phyloP scores from a whole-genome alignment of 2,329 filamentous ascomycete species.

The Aspergillus hiratsukae region DNA sequence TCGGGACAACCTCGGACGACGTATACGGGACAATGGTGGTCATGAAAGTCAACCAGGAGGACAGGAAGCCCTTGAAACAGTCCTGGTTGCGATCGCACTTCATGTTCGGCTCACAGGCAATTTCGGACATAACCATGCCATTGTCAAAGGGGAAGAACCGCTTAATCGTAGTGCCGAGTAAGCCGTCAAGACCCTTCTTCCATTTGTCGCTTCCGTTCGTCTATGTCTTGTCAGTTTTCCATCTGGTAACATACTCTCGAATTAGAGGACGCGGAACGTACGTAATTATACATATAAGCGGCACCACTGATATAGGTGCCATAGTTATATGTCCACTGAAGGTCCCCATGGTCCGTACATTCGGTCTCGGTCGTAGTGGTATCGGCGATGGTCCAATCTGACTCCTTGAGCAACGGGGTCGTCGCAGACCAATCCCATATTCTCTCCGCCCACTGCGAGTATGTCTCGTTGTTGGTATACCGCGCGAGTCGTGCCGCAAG shows the following conservation, averaged over 20 bases:
- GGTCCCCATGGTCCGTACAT: slow-evolving; percentile 50
- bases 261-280: slow-evolving; percentile 21
- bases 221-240: slow-evolving; percentile 19
- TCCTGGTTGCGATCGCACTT: slow-evolving; percentile 69
- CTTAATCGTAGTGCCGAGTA: slow-evolving; percentile 48
- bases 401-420: slow-evolving; percentile 49
- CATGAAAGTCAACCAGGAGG: slow-evolving; percentile 61
- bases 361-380: slow-evolving; percentile 46
- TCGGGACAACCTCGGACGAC: slow-evolving; percentile 51
- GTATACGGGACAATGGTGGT: slow-evolving; percentile 61
- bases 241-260: slow-evolving; percentile 6
- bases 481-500: slow-evolving; percentile 64
- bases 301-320: slow-evolving; percentile 54
- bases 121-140: slow-evolving; percentile 60
- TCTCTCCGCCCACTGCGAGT: slow-evolving; percentile 71
- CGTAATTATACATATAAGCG: slow-evolving; percentile 54
- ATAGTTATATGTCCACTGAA: slow-evolving; percentile 57
- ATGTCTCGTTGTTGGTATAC: slow-evolving; percentile 75
- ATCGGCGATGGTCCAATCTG: slow-evolving; percentile 54
- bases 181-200: slow-evolving; percentile 53
- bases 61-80: slow-evolving; percentile 68
- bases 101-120: slow-evolving; percentile 58
- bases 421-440: slow-evolving; percentile 56
- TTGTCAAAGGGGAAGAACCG: slow-evolving; percentile 49
- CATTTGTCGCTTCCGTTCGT: slow-evolving; percentile 48